Conservation (phyloP, 441 rosid species). For the Theobroma grandiflorum region DNA sequence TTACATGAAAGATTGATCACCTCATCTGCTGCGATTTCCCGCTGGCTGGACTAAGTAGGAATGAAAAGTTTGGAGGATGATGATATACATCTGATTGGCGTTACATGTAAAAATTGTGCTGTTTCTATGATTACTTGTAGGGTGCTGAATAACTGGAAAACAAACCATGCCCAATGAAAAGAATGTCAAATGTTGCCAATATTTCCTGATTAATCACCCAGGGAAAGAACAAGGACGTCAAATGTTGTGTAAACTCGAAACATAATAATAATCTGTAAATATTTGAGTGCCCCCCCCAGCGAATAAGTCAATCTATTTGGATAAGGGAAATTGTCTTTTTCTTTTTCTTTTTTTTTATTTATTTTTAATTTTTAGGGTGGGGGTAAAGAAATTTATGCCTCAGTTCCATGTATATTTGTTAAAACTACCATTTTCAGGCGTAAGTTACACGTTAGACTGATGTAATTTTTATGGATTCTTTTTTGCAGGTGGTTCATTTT, state of each 20-base stretch:
- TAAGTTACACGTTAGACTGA: slow-evolving; percentile 6
- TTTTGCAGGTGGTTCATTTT: slow-evolving; percentile 75
- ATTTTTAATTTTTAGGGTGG: neutral
- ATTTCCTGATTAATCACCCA: neutral
- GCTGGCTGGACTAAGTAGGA: neutral
- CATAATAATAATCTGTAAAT: neutral
- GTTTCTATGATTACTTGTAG: slow-evolving; percentile 4
- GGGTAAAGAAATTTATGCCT: too few species aligned
- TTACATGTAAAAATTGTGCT: neutral
- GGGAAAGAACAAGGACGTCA: neutral
- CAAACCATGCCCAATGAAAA: neutral
- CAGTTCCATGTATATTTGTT: neutral
- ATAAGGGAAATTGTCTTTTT: neutral
- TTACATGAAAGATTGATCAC: neutral
- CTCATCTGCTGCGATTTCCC: neutral
- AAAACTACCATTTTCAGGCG: neutral
- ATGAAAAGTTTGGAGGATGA: neutral
- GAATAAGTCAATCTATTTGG: neutral
- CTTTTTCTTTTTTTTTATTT: too few species aligned
- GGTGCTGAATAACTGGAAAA: neutral
- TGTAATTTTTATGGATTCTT: neutral
- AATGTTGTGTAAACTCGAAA: neutral
- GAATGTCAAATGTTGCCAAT: neutral
- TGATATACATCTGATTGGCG: neutral
- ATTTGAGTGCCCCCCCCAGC: neutral